Base-by-base conservation (phyloP, 1,284 basidiomycete species). In the Takashimella tepidaria region DNA sequence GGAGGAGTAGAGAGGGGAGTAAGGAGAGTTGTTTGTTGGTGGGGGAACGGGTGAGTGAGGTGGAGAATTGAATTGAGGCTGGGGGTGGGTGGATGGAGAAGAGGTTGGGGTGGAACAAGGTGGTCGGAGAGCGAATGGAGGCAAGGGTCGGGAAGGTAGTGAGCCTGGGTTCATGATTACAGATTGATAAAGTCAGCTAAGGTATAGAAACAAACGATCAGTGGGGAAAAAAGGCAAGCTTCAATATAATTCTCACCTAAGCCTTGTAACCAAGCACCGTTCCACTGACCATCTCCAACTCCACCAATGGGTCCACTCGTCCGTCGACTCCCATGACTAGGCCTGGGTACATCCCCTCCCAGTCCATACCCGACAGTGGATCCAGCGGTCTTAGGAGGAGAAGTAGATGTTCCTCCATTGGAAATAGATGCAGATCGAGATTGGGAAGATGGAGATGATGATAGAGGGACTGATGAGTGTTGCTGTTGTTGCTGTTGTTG, bases 91-190 rank as follows among this genome's bases (percentile, higher is more conserved):
- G 3, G 19, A 44, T 6, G 49, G 42, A 41, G 46, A 47, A 16
- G 46, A 23, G 11, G 55, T 26, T 16, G 45, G 8, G 8, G 51
- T 25, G 24, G 40, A 23, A n/a, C 37, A 41, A 8, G 60, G 51
- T 8, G 70, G 67, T 11, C 68, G 62, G 16, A 66, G 49, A 1
- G 67, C 57, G 51, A 70, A 72, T 3, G 70, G 68, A 2, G 68
- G 68, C 10, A 68, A 55, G 2, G 56, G 58, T 10, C 59, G 46
- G 21, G 61, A 44, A 8, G 58, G 53, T n/a, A n/a, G n/a, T 3
- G 60, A 54, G 16, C 54, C 53, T 11, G 58, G 47, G 25, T 59
- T 54, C 4, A 56, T 48, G 6, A 52, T 48, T 52, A 41, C 0
- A 11, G n/a, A n/a, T 40, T 40, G 37, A 11, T 19, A 40, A 19